A percentile compares a stretch with the other conserved stretches of the same genome.
These are phyloP conservation scores for Colletotrichum eleusines DNA, from an alignment of 2,329 filamentous ascomycete species.

Conservation along the genomic window DNA sequence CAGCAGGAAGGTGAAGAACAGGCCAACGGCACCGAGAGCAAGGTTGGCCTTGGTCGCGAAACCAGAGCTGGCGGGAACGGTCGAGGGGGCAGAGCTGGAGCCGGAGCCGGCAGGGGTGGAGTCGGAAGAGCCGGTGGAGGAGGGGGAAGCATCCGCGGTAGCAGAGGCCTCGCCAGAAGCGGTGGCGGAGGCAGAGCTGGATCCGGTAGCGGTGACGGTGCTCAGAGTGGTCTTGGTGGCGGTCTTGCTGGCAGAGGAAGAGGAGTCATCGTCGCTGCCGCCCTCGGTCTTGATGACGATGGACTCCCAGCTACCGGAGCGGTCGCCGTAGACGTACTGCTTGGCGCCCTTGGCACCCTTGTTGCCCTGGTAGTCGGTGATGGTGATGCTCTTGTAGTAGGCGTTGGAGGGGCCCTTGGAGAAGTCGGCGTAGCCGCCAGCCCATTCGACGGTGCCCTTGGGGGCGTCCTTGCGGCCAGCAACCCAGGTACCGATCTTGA, in stretches of 20 bases:
- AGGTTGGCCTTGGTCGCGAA: conserved; percentile 42
- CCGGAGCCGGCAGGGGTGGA: conserved; percentile 19
- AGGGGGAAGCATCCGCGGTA: conserved; percentile 22
- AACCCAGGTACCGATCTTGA: conserved; percentile 78
- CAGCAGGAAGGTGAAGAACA: conserved; percentile 42
- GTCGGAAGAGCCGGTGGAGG: conserved; percentile 18
- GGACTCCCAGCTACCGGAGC: conserved; percentile 62
- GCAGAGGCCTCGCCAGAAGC: conserved; percentile 19
- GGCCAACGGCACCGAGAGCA: conserved; percentile 40
- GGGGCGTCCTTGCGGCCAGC: conserved; percentile 69
- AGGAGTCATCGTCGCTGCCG: conserved; percentile 34
- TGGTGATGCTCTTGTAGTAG: conserved; percentile 68
- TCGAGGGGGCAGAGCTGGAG: conserved; percentile 22
- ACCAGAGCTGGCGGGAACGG: conserved; percentile 36
- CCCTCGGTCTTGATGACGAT: conserved; percentile 59
- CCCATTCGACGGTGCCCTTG: conserved; percentile 78
- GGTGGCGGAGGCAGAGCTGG: conserved; percentile 26
- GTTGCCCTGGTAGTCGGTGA: conserved; percentile 67
- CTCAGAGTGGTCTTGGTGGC: conserved; percentile 40
- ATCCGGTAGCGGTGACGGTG: conserved; percentile 34
- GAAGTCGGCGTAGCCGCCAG: conserved; percentile 70
- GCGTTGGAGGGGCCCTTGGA: conserved; percentile 64
- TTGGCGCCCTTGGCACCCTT: conserved; percentile 55
- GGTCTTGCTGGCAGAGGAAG: conserved; percentile 41
- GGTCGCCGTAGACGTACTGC: conserved; percentile 65